These are phyloP conservation scores for Chalciporus sphaerocephalus DNA, from an alignment of 768 basidiomycete genomes.

Conservation along the genomic window DNA sequence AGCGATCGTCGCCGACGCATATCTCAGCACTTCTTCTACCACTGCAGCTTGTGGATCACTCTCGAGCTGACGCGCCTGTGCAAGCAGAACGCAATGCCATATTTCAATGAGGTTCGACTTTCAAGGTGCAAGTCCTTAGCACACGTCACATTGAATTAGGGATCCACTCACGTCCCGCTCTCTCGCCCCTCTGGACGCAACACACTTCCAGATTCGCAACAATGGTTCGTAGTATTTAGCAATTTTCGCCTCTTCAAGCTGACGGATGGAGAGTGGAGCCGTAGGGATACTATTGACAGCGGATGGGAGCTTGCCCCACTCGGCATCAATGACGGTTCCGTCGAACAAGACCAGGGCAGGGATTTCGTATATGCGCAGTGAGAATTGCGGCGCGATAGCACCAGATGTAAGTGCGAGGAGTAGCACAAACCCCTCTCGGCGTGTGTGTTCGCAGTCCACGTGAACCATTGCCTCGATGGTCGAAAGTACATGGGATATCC, in stretches of 20 bases:
- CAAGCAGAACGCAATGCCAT: slow-evolving; percentile 59
- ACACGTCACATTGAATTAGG: background rate
- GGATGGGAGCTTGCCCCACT: slow-evolving; percentile 23
- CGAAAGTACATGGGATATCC: slow-evolving; percentile 34
- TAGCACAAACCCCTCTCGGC: slow-evolving; percentile 33
- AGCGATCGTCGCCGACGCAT: slow-evolving; percentile 33
- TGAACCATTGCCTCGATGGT: slow-evolving; percentile 39
- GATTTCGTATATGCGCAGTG: slow-evolving; percentile 13
- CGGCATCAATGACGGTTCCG: slow-evolving; percentile 36
- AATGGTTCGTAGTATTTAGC: slow-evolving; percentile 36
- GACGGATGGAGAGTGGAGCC: slow-evolving; percentile 27
- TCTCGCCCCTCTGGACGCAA: slow-evolving; percentile 18
- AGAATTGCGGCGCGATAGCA: slow-evolving; percentile 5
- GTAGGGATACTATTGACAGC: slow-evolving; percentile 25
- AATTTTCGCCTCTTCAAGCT: slow-evolving; percentile 39
- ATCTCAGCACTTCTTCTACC: slow-evolving; percentile 32
- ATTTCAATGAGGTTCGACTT: slow-evolving; percentile 40
- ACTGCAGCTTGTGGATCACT: slow-evolving; percentile 35
- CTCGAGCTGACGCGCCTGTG: slow-evolving; percentile 41
- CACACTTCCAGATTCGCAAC: slow-evolving; percentile 35
- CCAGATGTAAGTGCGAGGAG: slow-evolving; percentile 35
- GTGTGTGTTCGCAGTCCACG: slow-evolving; percentile 21
- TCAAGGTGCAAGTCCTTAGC: slow-evolving; percentile 3
- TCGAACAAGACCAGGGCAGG: slow-evolving; percentile 41
- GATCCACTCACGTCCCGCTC: slow-evolving; percentile 25